phyloP scores from a whole-genome alignment of 2,329 filamentous ascomycete species.

The Fusarium denticulatum region DNA sequence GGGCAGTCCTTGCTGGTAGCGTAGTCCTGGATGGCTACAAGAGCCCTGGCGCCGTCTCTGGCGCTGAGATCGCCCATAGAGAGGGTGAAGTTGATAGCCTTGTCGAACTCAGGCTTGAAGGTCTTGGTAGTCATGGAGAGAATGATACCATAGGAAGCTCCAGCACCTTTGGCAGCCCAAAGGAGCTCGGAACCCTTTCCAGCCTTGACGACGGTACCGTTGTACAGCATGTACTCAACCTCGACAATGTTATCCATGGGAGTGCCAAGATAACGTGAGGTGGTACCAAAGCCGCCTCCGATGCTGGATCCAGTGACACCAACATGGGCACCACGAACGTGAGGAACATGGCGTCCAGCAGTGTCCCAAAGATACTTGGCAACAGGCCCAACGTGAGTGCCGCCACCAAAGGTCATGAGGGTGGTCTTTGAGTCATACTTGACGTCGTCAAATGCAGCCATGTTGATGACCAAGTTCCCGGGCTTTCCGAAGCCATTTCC shows the following conservation, averaged over 20 bases:
- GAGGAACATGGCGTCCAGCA: constrained; percentile 38
- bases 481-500: constrained; percentile 34
- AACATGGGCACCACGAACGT: constrained; percentile 39
- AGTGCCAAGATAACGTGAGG: constrained; percentile 30
- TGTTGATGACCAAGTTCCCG: constrained; percentile 40
- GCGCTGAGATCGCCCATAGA: constrained; percentile 20
- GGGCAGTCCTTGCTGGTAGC: constrained; percentile 20
- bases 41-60: constrained; percentile 27
- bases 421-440: constrained; percentile 33
- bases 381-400: constrained; percentile 37
- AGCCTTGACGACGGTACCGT: constrained; percentile 39
- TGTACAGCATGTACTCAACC: constrained; percentile 41
- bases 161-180: constrained; percentile 40
- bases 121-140: constrained; percentile 40
- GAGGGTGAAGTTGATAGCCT: constrained; percentile 38
- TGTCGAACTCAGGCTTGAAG: constrained; percentile 31
- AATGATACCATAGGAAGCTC: constrained; percentile 37
- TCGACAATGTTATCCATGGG: constrained; percentile 38
- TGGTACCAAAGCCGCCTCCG: constrained; percentile 38
- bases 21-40: constrained; percentile 39
- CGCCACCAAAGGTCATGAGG: constrained; percentile 37
- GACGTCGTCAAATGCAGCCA: constrained; percentile 37
- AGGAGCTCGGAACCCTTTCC: constrained; percentile 34
- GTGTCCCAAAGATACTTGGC: constrained; percentile 41
- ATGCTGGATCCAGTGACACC: constrained; percentile 38